Evolutionary conservation across 371 early-diverging fungal species (phyloP).

Genomic region (Mucor ambiguus): DNA sequence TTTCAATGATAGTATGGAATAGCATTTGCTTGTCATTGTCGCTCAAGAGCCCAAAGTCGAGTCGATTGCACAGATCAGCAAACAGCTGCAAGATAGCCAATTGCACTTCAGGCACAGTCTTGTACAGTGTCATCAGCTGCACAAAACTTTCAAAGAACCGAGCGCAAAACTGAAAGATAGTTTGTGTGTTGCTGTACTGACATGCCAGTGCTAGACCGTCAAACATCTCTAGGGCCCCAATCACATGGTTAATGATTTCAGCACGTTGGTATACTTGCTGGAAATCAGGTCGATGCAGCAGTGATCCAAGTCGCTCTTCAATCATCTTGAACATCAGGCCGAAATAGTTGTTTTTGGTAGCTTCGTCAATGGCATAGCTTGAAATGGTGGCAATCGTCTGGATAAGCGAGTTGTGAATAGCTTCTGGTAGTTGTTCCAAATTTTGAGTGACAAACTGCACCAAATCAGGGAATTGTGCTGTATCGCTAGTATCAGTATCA

Average conservation of each 20-base stretch:
- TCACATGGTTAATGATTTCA: slow-evolving; percentile 60
- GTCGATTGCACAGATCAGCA: slow-evolving; percentile 52
- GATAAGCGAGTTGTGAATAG: slow-evolving; percentile 69
- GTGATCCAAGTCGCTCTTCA: slow-evolving; percentile 57
- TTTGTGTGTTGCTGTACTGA: slow-evolving; percentile 62
- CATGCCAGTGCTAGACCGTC: slow-evolving; percentile 77
- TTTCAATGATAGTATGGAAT: slow-evolving; percentile 49
- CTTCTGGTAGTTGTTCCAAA: slow-evolving; percentile 64
- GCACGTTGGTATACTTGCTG: slow-evolving; percentile 57
- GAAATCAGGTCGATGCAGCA: slow-evolving; percentile 65
- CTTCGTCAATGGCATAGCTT: slow-evolving; percentile 57
- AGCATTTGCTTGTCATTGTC: slow-evolving; percentile 47
- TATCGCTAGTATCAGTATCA: neutral
- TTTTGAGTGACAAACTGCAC: slow-evolving; percentile 64
- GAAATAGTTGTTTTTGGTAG: slow-evolving; percentile 57
- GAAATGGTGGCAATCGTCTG: slow-evolving; percentile 68
- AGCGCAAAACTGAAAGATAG: slow-evolving; percentile 59
- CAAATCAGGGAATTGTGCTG: slow-evolving; percentile 62
- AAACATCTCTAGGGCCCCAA: slow-evolving; percentile 78
- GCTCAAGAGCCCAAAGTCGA: slow-evolving; percentile 50
- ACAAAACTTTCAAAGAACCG: slow-evolving; percentile 69
- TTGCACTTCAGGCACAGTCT: slow-evolving; percentile 64
- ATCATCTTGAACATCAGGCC: slow-evolving; percentile 59
- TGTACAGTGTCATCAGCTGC: slow-evolving; percentile 68
- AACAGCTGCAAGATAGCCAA: slow-evolving; percentile 64